phyloP scores from a whole-genome alignment of 495 filamentous ascomycete genomes.

The Massariosphaeria phaeospora region DNA sequence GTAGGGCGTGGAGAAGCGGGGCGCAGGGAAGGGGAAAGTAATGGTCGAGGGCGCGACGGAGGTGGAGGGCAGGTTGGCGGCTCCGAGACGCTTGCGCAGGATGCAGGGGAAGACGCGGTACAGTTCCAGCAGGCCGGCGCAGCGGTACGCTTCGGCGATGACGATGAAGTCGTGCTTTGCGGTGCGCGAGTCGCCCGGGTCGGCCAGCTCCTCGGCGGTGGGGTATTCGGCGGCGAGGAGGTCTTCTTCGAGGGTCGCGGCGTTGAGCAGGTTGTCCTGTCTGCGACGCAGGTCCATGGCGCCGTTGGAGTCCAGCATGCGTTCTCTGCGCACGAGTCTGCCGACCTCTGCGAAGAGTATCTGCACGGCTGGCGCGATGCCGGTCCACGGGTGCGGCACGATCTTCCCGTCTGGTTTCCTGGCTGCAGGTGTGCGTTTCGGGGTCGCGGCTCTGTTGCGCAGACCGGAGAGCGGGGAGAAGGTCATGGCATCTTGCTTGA shows the following conservation, averaged over 20 bases:
- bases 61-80: conserved; percentile 24
- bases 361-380: conserved; percentile 52
- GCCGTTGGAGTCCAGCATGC: conserved; percentile 32
- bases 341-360: conserved; percentile 54
- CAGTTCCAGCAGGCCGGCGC: conserved; percentile 51
- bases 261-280: conserved; percentile 46
- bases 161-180: conserved; percentile 53
- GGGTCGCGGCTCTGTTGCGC: conserved; percentile 26
- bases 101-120: conserved; percentile 54
- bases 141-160: conserved; percentile 55
- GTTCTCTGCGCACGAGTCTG: conserved; percentile 48
- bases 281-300: conserved; percentile 8
- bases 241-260: conserved; percentile 49
- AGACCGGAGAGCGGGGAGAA: conserved; percentile 38
- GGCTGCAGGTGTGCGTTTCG: conserved; percentile 1
- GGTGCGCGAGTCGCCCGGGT: conserved; percentile 53
- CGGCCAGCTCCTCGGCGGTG: conserved; percentile 47
- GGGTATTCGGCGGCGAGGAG: conserved; percentile 50
- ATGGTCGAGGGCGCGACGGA: too few relatives aligned
- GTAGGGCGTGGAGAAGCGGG: conserved; percentile 20
- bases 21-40: conserved; percentile 25
- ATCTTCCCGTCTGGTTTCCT: conserved; percentile 28
- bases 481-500: conserved; percentile 42
- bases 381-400: conserved; percentile 55
- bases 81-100: conserved; percentile 43